These are phyloP conservation scores for Apiotrichum veenhuisii DNA, from an alignment of 1,284 basidiomycete species.

Conservation along the genomic window DNA sequence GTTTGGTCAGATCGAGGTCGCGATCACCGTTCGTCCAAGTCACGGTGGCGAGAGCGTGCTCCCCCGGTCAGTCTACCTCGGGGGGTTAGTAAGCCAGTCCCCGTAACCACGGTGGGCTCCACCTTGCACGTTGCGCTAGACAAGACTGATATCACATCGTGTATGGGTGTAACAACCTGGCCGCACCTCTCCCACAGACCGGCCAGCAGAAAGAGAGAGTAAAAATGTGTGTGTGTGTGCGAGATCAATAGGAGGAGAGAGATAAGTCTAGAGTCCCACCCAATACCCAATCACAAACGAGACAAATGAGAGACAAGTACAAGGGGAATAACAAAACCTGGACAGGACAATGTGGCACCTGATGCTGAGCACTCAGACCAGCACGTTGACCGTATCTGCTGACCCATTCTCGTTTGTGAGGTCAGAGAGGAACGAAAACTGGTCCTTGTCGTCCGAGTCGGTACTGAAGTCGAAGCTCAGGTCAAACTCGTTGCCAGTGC, in stretches of 20 bases:
- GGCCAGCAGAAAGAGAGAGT: not conserved
- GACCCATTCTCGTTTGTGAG: conserved; percentile 3
- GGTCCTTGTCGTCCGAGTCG: conserved; percentile 14
- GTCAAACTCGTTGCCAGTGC: conserved; percentile 5
- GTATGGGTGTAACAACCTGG: not conserved
- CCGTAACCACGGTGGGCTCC: no score
- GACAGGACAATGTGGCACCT: not conserved
- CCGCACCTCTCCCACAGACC: not conserved
- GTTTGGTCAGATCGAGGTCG: no score
- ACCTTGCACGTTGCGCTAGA: no score
- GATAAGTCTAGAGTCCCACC: not conserved
- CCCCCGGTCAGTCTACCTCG: no score
- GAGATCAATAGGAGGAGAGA: not conserved
- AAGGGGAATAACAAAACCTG: no score
- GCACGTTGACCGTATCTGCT: conserved; percentile 6
- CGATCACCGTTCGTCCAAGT: no score
- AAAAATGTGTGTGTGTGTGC: no score
- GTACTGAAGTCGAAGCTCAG: conserved; percentile 13
- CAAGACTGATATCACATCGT: not conserved
- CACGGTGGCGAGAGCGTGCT: no score
- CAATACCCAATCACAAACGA: no score
- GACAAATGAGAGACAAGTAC: not conserved
- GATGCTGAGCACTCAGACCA: not conserved
- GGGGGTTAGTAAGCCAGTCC: no score
- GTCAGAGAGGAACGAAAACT: conserved; percentile 17